A percentile compares a stretch with the other conserved stretches of the same genome.
These are phyloP conservation scores for Ensete glaucum DNA, from an alignment of 176 grass and related monocot genomes.

Conservation along the genomic window DNA sequence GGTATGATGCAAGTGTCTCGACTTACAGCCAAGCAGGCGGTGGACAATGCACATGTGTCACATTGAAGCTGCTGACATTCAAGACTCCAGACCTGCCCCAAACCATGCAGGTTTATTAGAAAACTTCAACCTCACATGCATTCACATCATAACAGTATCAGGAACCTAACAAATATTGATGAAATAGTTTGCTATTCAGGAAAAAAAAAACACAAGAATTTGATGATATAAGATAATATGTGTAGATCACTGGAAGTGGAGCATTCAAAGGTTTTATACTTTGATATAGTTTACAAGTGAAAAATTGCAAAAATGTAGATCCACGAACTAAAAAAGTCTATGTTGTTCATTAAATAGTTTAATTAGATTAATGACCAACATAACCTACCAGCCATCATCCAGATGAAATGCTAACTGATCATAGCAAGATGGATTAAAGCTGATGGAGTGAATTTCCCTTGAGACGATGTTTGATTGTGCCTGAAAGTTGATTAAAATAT, in stretches of 20 bases:
- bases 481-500: conserved; percentile 32
- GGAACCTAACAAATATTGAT: not conserved
- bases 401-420: conserved; percentile 85
- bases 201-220: not conserved
- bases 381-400: conserved; percentile 76
- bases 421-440: conserved; percentile 64
- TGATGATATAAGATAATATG: not conserved
- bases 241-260: not conserved
- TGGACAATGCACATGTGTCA: conserved; percentile 88
- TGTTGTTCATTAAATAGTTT: not conserved
- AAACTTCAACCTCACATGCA: not conserved
- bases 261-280: not conserved
- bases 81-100: conserved; percentile 68
- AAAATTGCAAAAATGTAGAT: not conserved
- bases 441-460: conserved; percentile 60
- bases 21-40: conserved; percentile 93
- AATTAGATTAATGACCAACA: not conserved
- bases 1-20: conserved; percentile 2
- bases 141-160: not conserved
- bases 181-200: not conserved
- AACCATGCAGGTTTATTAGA: not conserved
- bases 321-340: not conserved
- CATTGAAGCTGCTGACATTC: conserved; percentile 50
- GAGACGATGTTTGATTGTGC: conserved; percentile 83
- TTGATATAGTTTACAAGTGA: not conserved